Percentiles rank a stretch among this genome's conserved stretches.
phyloP scores from a whole-genome alignment of 192 early-diverging fungal genomes.

The Podila clonocystis region DNA sequence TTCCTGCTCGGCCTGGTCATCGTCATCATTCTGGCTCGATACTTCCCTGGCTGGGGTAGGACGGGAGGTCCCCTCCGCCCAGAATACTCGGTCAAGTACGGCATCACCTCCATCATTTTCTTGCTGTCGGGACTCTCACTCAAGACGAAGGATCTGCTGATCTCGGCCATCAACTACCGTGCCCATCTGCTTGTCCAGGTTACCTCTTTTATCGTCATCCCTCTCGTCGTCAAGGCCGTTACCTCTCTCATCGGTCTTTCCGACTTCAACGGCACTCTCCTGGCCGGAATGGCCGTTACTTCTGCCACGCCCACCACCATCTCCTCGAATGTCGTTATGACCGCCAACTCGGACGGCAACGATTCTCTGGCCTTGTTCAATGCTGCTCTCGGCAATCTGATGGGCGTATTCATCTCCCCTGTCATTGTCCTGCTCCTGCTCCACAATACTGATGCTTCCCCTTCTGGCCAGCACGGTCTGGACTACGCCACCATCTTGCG shows the following conservation, averaged over 20 bases:
- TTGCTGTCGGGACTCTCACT: conserved; percentile 70
- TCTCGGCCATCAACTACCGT: conserved; percentile 63
- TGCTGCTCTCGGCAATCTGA: conserved; percentile 75
- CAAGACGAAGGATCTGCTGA: conserved; percentile 64
- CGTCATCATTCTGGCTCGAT: conserved; percentile 70
- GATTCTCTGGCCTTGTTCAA: conserved; percentile 74
- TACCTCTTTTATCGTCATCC: conserved; percentile 67
- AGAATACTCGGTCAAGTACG: conserved; percentile 77
- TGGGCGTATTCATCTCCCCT: conserved; percentile 58
- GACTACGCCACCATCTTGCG: conserved; percentile 63
- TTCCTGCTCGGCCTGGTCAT: conserved; percentile 71
- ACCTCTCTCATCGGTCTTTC: conserved; percentile 60
- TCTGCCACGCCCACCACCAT: conserved; percentile 76
- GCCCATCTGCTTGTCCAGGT: conserved; percentile 71
- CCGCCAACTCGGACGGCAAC: conserved; percentile 71
- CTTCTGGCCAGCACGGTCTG: conserved; percentile 41
- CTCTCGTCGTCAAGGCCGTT: conserved; percentile 68
- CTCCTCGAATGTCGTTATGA: conserved; percentile 84
- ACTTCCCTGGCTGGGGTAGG: conserved; percentile 67
- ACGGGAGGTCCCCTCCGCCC: conserved; percentile 58
- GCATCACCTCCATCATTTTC: conserved; percentile 69
- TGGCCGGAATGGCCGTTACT: conserved; percentile 72
- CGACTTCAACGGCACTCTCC: conserved; percentile 60
- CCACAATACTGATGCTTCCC: conserved; percentile 11
- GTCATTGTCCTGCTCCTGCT: conserved; percentile 37